A percentile compares a stretch with the other conserved stretches of the same genome.
phyloP scores from a whole-genome alignment of 768 basidiomycete species.

The Russula virescens region DNA sequence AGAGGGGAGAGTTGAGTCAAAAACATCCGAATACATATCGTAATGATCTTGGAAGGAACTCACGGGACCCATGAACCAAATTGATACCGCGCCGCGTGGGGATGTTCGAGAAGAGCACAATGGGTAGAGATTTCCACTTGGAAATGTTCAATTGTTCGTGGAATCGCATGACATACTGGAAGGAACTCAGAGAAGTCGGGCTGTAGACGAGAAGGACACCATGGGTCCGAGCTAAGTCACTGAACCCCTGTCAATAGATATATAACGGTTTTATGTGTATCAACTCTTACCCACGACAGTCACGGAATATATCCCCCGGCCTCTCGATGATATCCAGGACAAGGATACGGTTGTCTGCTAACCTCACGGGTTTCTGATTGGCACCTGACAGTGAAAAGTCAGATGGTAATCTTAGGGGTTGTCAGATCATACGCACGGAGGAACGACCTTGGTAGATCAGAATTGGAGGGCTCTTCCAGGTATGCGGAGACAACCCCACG shows the following conservation, averaged over 20 bases:
- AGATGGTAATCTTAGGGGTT: background rate
- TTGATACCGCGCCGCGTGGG: background rate
- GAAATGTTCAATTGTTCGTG: conserved; percentile 10
- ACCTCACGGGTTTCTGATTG: conserved; percentile 8
- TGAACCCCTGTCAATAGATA: background rate
- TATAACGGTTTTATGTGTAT: no score
- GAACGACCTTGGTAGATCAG: background rate
- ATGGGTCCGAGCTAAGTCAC: conserved; percentile 15
- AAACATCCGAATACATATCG: no score
- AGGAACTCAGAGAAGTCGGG: background rate
- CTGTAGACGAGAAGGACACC: conserved; percentile 16
- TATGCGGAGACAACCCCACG: conserved; percentile 10
- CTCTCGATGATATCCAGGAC: conserved; percentile 13
- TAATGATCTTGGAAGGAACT: background rate
- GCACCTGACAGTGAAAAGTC: conserved; percentile 1
- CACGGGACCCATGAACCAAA: background rate
- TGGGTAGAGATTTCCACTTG: conserved; percentile 16
- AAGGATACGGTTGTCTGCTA: conserved; percentile 11
- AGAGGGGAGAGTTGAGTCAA: background rate
- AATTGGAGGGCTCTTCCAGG: background rate
- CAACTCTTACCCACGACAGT: conserved; percentile 17
- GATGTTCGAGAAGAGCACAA: conserved; percentile 14
- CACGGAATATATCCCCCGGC: conserved; percentile 12
- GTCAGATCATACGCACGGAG: conserved; percentile 6
- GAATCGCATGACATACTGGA: conserved; percentile 8